Conservation (phyloP, 768 basidiomycete species). For the Mycena venus region DNA sequence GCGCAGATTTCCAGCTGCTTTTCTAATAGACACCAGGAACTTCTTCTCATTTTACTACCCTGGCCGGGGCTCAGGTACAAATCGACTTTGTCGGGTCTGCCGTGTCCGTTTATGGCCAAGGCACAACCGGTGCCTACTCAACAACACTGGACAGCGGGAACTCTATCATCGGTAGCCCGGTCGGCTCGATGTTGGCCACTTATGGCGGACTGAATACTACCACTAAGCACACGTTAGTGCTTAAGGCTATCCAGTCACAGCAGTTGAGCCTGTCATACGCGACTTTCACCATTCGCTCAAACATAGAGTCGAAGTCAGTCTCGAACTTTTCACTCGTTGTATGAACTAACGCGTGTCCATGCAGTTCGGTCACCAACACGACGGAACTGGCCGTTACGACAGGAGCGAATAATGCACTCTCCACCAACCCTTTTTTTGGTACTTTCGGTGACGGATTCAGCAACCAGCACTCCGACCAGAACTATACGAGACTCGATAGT, state of each 20-base stretch:
- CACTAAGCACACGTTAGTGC: no score
- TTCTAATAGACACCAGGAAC: conserved; percentile 9
- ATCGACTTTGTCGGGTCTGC: no score
- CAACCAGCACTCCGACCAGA: conserved; percentile 21
- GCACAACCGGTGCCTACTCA: no score
- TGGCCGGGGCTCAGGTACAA: conserved; percentile 25
- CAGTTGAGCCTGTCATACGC: no score
- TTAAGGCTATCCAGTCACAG: no score
- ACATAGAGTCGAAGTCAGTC: background rate
- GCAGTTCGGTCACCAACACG: conserved; percentile 19
- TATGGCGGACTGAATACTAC: no score
- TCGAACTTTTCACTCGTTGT: background rate
- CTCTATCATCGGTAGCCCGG: no score
- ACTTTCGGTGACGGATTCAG: no score
- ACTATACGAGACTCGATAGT: conserved; percentile 31
- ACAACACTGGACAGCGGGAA: no score
- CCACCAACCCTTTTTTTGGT: conserved; percentile 31
- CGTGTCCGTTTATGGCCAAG: no score
- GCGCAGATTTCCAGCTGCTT: background rate
- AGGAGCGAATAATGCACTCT: conserved; percentile 15
- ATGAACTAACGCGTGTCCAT: background rate
- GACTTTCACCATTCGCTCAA: no score
- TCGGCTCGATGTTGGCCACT: no score
- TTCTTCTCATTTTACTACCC: conserved; percentile 29
- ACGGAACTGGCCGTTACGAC: conserved; percentile 22